A percentile compares a stretch with the other conserved stretches of the same genome.
phyloP scores from a whole-genome alignment of 129 eudicot species.

The Saussurea involucrata region DNA sequence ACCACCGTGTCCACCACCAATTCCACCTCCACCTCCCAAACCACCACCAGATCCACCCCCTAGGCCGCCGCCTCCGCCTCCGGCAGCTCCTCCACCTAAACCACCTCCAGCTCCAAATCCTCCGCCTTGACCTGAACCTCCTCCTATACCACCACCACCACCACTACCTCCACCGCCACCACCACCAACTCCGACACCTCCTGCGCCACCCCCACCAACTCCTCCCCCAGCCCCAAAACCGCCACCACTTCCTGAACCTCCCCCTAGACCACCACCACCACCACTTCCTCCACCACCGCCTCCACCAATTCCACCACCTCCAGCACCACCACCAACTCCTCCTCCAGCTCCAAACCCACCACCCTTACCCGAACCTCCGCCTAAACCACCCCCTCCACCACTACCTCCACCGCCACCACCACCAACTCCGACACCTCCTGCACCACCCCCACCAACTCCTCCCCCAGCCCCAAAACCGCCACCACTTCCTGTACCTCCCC shows the following conservation, averaged over 20 bases:
- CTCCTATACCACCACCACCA: background rate
- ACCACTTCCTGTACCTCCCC: constrained; percentile 33
- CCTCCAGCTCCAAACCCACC: constrained; percentile 40
- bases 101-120: constrained; percentile 8
- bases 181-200: constrained; percentile 18
- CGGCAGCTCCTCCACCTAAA: background rate
- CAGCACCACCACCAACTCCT: constrained; percentile 39
- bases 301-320: constrained; percentile 39
- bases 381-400: constrained; percentile 49
- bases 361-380: no score
- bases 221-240: constrained; percentile 14
- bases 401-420: constrained; percentile 45
- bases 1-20: constrained; percentile 12
- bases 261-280: constrained; percentile 40
- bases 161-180: constrained; percentile 10
- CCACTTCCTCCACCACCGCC: constrained; percentile 43
- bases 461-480: constrained; percentile 42
- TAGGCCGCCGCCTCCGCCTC: background rate
- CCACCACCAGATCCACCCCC: constrained; percentile 6
- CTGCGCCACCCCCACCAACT: constrained; percentile 13
- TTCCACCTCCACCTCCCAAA: background rate
- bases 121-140: background rate
- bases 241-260: constrained; percentile 23
- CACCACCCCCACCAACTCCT: constrained; percentile 39
- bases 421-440: constrained; percentile 36